Evolutionary conservation across 768 basidiomycete genomes (phyloP), one percentile per base, ranked within the genome.

Genomic region (Suillus occidentalis): DNA sequence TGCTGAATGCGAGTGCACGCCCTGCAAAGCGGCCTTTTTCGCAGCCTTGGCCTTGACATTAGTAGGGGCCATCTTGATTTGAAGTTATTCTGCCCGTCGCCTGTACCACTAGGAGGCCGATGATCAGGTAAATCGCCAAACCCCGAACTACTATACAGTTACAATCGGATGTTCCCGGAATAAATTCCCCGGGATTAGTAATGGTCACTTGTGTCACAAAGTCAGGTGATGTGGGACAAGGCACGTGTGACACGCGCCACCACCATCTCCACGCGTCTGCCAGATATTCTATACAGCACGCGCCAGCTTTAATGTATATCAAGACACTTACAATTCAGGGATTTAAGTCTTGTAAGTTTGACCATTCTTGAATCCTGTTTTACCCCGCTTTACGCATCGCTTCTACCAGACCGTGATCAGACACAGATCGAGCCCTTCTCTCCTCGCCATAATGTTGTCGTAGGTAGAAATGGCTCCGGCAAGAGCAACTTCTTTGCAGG

Each of bases 401-500:
- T 65, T 45, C 43, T 39, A 25, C 65, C 69, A 92, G 91, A 94
- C 74, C 86, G 91, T 66, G 92, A 94, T 81, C 91, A 94, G 73
- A 94, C 90, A 0, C 89, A 92, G 70, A 94, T 97, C 65, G 96
- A 98, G 70, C 96, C 96, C 0, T 99, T 99, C 79, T 93, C 90
- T 25, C 88, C 95, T 1, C 88, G 84, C 58, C 95, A 97, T 74
- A 99, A 99, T 78, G 95, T 99, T 13, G 95, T 99, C 10, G 96
- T 99, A 9, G 97, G 97, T 16, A 81, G 97, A 50, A 99, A 99
- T 85, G 97, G 97, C 14, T 94, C 92, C 7, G 97, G 97, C 60
- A 99, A 99, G 83, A 95, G 93, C 72, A 99, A 99, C 76, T 99
- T 99, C 84, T 99, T 99, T 77, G 89, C 93, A 43, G 95, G 94